Evolutionary conservation across 768 basidiomycete species (phyloP).

Genomic region (Phlebiopsis flavidoalba): DNA sequence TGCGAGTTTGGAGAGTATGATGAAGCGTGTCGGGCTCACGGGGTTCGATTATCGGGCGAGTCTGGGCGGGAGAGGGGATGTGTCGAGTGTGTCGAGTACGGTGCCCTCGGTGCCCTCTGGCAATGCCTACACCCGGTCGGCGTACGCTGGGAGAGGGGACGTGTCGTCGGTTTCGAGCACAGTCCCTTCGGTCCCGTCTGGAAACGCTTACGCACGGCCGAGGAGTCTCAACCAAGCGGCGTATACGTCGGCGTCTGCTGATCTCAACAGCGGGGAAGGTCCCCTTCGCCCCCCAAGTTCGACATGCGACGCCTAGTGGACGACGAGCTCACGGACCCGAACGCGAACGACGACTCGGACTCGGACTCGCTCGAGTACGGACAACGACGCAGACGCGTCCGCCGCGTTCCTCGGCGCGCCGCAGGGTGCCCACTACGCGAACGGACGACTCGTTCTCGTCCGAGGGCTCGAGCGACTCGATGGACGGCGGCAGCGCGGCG

Average conservation of each 20-base stretch:
- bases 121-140: background rate
- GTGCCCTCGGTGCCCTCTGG: slow-evolving; percentile 1
- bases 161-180: background rate
- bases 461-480: slow-evolving; percentile 39
- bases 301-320: slow-evolving; percentile 20
- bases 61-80: background rate
- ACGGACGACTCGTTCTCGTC: slow-evolving; percentile 44
- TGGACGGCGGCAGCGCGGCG: slow-evolving; percentile 40
- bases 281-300: slow-evolving; percentile 21
- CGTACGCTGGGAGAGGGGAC: background rate
- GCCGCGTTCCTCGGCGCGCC: slow-evolving; percentile 67
- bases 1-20: slow-evolving; percentile 64
- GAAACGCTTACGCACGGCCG: background rate
- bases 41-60: background rate
- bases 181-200: slow-evolving; percentile 1
- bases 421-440: slow-evolving; percentile 32
- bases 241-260: background rate
- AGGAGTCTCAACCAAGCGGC: background rate
- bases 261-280: slow-evolving; percentile 6
- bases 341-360: slow-evolving; percentile 44
- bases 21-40: slow-evolving; percentile 52
- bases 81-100: background rate
- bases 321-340: slow-evolving; percentile 31
- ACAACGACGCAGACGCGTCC: slow-evolving; percentile 59
- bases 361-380: slow-evolving; percentile 38